Evolutionary conservation across 805 yeast species (phyloP).

Genomic region (Zygotorulaspora chibaensis): DNA sequence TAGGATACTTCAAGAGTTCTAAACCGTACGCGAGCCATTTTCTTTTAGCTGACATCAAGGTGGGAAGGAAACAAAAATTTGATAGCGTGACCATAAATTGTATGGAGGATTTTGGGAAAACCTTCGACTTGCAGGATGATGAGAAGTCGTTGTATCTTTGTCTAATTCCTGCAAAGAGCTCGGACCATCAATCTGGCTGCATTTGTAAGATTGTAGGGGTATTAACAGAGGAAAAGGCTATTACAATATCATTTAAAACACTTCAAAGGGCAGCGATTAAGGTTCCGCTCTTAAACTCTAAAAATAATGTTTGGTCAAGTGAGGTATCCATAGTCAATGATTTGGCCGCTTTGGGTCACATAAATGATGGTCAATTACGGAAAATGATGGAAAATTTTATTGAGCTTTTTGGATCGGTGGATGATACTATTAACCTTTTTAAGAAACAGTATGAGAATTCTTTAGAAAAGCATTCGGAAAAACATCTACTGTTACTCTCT

Average conservation of each 20-base stretch:
- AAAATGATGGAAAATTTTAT: slow-evolving; percentile 1
- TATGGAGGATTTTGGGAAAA: slow-evolving; percentile 21
- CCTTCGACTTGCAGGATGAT: slow-evolving; percentile 29
- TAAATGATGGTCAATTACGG: slow-evolving; percentile 17
- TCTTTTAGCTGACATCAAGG: slow-evolving; percentile 12
- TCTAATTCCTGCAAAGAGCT: slow-evolving; percentile 19
- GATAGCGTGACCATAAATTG: slow-evolving; percentile 40
- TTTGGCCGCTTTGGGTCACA: slow-evolving; percentile 34
- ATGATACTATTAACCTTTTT: slow-evolving; percentile 35
- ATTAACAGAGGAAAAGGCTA: slow-evolving; percentile 10
- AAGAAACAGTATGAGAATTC: slow-evolving; percentile 30
- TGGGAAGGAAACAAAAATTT: slow-evolving; percentile 36
- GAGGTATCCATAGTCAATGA: slow-evolving; percentile 27
- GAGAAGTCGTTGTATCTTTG: slow-evolving; percentile 35
- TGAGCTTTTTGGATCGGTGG: slow-evolving; percentile 12
- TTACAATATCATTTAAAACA: slow-evolving; percentile 20
- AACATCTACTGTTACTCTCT: slow-evolving; percentile 43
- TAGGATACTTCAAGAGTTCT: slow-evolving; percentile 38
- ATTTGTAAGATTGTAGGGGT: slow-evolving; percentile 16
- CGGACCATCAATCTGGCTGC: slow-evolving; percentile 16
- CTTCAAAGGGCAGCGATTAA: slow-evolving; percentile 16
- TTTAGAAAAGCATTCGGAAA: slow-evolving; percentile 1
- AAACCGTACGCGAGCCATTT: slow-evolving; percentile 20
- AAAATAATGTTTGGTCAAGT: slow-evolving; percentile 16
- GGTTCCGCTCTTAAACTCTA: slow-evolving; percentile 17